phyloP scores from a whole-genome alignment of 2,329 filamentous ascomycete species.

The Acarospora socialis region DNA sequence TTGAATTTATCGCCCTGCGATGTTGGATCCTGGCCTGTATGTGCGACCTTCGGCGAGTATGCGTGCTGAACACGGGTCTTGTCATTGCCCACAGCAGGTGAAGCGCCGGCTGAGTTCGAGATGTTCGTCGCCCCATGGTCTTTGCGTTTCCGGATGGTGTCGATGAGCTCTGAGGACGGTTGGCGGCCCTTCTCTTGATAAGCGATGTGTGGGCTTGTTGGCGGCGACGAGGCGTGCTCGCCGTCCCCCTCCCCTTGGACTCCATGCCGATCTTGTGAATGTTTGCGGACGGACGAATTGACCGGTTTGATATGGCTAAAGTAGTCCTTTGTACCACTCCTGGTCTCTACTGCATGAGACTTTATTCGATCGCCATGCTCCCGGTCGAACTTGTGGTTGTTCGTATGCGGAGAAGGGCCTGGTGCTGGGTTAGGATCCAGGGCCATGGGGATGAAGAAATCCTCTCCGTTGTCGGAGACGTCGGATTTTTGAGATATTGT shows the following conservation, averaged over 20 bases:
- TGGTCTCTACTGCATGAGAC: conserved; percentile 31
- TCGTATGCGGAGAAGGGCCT: conserved; percentile 40
- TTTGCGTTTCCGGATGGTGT: conserved; percentile 35
- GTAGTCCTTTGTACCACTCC: conserved; percentile 36
- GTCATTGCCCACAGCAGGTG: conserved; percentile 19
- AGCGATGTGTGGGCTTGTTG: conserved; percentile 72
- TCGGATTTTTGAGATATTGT: conserved; percentile 43
- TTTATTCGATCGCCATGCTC: conserved; percentile 33
- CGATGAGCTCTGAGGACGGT: conserved; percentile 45
- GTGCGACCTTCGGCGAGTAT: conserved; percentile 5
- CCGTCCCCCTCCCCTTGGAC: conserved; percentile 10
- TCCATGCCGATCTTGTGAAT: conserved; percentile 16
- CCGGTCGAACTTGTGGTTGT: conserved; percentile 25
- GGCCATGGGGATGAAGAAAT: conserved; percentile 63
- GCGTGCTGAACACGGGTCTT: conserved; percentile 9
- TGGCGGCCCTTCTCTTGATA: conserved; percentile 72
- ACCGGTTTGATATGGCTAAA: too few species aligned
- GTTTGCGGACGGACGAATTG: conserved; percentile 15
- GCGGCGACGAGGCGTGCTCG: conserved; percentile 25
- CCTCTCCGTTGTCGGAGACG: conserved; percentile 45
- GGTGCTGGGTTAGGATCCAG: conserved; percentile 54
- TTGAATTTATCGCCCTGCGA: conserved; percentile 54
- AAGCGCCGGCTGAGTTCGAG: conserved; percentile 14
- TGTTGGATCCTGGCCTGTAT: conserved; percentile 11
- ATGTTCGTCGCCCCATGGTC: conserved; percentile 18